phyloP scores from a whole-genome alignment of 768 basidiomycete genomes.

The Galerina sulciceps region DNA sequence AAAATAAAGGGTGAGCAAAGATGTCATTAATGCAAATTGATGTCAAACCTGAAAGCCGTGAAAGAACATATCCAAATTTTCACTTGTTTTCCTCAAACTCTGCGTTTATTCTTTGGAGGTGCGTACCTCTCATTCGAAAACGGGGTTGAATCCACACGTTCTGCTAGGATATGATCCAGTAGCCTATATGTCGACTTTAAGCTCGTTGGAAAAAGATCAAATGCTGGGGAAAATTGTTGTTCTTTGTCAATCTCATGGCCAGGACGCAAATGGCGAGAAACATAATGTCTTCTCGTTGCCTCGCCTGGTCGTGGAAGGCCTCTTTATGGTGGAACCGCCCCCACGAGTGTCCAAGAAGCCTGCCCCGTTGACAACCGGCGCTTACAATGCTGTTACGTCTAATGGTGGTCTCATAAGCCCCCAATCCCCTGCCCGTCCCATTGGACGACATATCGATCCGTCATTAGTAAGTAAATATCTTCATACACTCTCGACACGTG shows the following conservation, averaged over 20 bases:
- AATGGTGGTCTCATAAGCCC: conserved; percentile 71
- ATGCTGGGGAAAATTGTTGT: conserved; percentile 70
- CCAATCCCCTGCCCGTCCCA: conserved; percentile 56
- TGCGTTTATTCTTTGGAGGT: conserved; percentile 77
- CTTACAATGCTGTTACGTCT: conserved; percentile 47
- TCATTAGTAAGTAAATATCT: conserved; percentile 52
- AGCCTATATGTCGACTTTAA: conserved; percentile 60
- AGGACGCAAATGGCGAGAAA: conserved; percentile 34
- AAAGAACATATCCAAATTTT: conserved; percentile 75
- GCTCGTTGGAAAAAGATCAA: conserved; percentile 60
- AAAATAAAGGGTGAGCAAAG: conserved; percentile 70
- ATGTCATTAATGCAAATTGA: not conserved
- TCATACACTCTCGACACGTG: not conserved
- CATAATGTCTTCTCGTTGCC: conserved; percentile 55
- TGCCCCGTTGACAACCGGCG: conserved; percentile 50
- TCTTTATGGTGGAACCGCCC: conserved; percentile 48
- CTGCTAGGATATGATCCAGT: conserved; percentile 57
- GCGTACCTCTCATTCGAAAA: not conserved
- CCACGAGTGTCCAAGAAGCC: conserved; percentile 41
- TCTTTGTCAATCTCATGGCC: conserved; percentile 52
- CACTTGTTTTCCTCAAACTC: conserved; percentile 73
- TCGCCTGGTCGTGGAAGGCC: conserved; percentile 53
- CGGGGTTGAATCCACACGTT: conserved; percentile 1
- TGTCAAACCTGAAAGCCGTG: not conserved
- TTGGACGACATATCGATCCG: conserved; percentile 60